Evolutionary conservation across 2,329 filamentous ascomycete genomes (phyloP).

Genomic region (Verruconis gallopava): DNA sequence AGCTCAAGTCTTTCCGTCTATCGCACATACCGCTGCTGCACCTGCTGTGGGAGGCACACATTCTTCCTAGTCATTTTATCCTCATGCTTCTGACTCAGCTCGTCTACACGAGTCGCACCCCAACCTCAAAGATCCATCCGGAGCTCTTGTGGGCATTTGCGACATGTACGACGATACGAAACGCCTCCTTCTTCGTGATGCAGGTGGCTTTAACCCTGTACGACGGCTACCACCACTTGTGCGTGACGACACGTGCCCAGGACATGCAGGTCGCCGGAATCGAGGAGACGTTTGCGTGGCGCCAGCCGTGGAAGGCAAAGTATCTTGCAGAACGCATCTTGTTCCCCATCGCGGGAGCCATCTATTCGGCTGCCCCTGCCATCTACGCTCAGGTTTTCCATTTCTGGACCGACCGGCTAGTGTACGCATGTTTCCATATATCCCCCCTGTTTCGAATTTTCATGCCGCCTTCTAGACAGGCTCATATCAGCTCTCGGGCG

Average conservation of each 20-base stretch:
- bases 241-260: conserved; percentile 45
- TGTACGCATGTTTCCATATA: too few species aligned
- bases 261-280: conserved; percentile 52
- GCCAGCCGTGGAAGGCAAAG: conserved; percentile 43
- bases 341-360: conserved; percentile 53
- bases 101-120: conserved; percentile 44
- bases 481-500: too few species aligned
- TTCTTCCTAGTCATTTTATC: conserved; percentile 54
- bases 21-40: conserved; percentile 42
- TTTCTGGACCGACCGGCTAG: conserved; percentile 55
- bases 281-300: conserved; percentile 26
- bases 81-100: conserved; percentile 51
- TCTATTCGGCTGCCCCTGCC: conserved; percentile 56
- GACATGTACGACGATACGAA: conserved; percentile 47
- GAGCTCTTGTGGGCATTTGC: conserved; percentile 46
- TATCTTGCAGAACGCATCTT: conserved; percentile 44
- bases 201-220: conserved; percentile 53
- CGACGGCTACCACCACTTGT: conserved; percentile 52
- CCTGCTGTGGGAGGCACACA: conserved; percentile 62
- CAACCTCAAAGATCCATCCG: conserved; percentile 38
- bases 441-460: too few species aligned
- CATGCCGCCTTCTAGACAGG: too few species aligned
- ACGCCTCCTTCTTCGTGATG: conserved; percentile 49
- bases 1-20: conserved; percentile 11
- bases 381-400: conserved; percentile 56